These are phyloP conservation scores for Benincasa hispida DNA, from an alignment of 306 rosid species.

Conservation along the genomic window DNA sequence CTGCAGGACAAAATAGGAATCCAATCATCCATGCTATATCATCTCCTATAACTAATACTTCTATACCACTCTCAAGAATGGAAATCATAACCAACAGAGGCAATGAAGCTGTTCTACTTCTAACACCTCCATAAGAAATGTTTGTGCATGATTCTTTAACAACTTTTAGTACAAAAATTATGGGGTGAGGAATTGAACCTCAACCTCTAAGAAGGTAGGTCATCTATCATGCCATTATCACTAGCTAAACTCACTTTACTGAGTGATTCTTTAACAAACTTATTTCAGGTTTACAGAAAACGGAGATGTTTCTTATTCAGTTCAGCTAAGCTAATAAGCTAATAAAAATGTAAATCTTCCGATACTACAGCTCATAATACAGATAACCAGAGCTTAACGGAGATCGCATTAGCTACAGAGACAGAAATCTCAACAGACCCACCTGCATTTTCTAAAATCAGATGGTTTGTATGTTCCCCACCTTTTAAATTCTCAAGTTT, in stretches of 20 bases:
- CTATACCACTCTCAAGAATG: background rate
- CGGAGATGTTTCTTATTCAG: background rate
- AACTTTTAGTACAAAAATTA: too few relatives aligned
- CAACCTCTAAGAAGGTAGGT: too few relatives aligned
- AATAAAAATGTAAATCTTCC: background rate
- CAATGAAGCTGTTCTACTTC: background rate
- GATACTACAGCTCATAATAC: background rate
- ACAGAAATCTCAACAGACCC: background rate
- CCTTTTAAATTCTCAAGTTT: background rate
- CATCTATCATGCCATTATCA: too few relatives aligned
- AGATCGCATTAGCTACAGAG: background rate
- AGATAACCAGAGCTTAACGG: background rate
- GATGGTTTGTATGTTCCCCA: background rate
- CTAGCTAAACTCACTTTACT: too few relatives aligned
- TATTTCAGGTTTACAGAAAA: background rate
- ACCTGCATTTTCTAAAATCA: background rate
- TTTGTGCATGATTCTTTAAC: background rate
- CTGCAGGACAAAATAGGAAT: conserved; percentile 34
- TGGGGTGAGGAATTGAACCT: too few relatives aligned
- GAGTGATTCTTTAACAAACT: background rate
- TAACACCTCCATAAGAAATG: background rate
- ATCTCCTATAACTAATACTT: background rate
- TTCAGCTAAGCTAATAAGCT: background rate
- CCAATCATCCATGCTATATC: background rate
- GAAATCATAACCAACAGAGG: background rate